Base-by-base conservation (phyloP, 441 rosid genomes). In the Erysimum cheiri region DNA sequence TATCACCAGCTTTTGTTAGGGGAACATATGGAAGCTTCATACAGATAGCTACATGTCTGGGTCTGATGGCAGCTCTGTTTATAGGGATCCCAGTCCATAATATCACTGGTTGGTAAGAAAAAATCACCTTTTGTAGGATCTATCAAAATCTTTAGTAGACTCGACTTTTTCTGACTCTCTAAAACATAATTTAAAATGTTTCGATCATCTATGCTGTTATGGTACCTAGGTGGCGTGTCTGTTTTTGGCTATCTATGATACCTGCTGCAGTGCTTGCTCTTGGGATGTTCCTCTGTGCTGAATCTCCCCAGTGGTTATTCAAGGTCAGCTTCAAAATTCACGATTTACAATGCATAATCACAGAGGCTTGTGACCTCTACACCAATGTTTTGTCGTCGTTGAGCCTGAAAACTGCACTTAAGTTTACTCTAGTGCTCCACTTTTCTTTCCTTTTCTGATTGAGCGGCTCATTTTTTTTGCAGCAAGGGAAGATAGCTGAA, bases 11-110 rank as follows among this genome's bases (percentile, higher is more conserved):
- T 74, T 88, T 80, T 80, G 89, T 92, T 41, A 89, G 99, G 88
- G 98, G 98, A 43, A 85, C 99, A 32, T 95, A 83, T 78, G 99
- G 99, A 79, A 95, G 99, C 85, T 86, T 87, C 78, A 83, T 88
- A 46, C 98, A 95, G 80, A 93, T 95, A 76, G 94, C 97, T 43
- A 85, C 96, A 41, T 95, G 98, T 79, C 81, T 92, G 74, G 99
- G 99, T 70, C 77, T 95, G 49, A 77, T 95, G 90, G 91, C 64
- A 35, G 84, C 97, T 40, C 81, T 92, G 32, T 84, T 92, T 76
- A 80, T 95, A 72, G 98, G 98, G 68, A 85, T 92, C 54, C 96
- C 98, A 49, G 85, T 91, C 36, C 85, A 81, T 80, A 88, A 83
- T 57, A 81, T 81, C 49, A 26, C 65, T 49, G 92, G 88, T 63